These are phyloP conservation scores for Lentinula guzmanii DNA, from an alignment of 768 basidiomycete genomes.

Conservation along the genomic window DNA sequence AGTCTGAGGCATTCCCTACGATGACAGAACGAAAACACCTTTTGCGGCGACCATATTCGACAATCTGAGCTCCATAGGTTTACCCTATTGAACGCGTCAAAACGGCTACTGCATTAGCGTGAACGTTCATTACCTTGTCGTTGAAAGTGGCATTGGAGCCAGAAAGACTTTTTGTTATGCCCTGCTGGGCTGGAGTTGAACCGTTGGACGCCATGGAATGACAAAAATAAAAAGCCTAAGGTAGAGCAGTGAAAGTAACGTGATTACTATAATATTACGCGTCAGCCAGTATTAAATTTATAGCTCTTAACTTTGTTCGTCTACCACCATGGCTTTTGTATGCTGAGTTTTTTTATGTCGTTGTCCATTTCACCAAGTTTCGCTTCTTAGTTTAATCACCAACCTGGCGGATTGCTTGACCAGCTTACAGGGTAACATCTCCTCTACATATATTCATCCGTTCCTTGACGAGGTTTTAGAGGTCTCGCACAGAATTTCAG, in stretches of 20 bases:
- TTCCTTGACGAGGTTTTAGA: constrained; percentile 24
- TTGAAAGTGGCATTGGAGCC: constrained; percentile 78
- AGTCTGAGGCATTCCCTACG: constrained; percentile 8
- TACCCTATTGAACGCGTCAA: constrained; percentile 57
- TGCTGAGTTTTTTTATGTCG: neutral
- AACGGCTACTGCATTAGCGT: constrained; percentile 6
- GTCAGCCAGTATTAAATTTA: constrained; percentile 15
- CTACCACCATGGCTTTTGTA: constrained; percentile 5
- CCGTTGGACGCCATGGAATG: constrained; percentile 26
- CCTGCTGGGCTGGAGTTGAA: constrained; percentile 30
- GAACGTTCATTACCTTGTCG: constrained; percentile 56
- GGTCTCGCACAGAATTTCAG: constrained; percentile 49
- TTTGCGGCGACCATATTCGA: constrained; percentile 99
- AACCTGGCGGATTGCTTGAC: constrained; percentile 56
- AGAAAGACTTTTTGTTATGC: constrained; percentile 35
- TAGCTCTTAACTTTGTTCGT: constrained; percentile 6
- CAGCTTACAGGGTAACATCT: constrained; percentile 56
- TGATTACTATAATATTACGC: constrained; percentile 20
- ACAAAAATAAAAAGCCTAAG: neutral
- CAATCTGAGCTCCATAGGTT: constrained; percentile 95
- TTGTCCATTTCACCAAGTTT: neutral
- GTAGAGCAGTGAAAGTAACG: neutral
- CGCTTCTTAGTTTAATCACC: constrained; percentile 32
- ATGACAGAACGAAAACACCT: constrained; percentile 39
- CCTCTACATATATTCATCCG: neutral